Conservation (phyloP, 805 yeast genomes). For the Pichia pseudocactophila region DNA sequence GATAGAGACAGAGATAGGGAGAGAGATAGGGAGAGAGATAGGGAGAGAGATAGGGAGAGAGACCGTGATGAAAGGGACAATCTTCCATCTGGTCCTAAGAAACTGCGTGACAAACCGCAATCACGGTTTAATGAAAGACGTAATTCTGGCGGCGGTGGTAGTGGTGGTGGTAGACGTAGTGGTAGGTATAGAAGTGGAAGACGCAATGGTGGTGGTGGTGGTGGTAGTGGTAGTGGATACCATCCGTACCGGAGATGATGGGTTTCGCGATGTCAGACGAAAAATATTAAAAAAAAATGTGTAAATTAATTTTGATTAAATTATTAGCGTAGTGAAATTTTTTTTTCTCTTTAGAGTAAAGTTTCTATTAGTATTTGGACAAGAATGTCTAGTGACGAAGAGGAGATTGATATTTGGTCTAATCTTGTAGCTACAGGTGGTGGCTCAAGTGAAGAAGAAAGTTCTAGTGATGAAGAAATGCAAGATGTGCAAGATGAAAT, state of each 20-base stretch:
- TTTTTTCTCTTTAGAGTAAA: background rate
- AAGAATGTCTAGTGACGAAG: constrained; percentile 16
- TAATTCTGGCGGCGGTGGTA: constrained; percentile 8
- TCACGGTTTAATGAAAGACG: constrained; percentile 12
- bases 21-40: too few relatives aligned
- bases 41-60: too few relatives aligned
- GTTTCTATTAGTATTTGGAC: constrained; percentile 6
- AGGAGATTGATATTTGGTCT: constrained; percentile 53
- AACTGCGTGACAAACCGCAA: constrained; percentile 16
- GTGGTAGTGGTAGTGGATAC: constrained; percentile 21
- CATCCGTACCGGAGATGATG: constrained; percentile 25
- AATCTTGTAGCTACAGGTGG: constrained; percentile 40
- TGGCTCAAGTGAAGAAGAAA: constrained; percentile 6
- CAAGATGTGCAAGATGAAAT: constrained; percentile 44
- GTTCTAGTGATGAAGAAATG: constrained; percentile 11
- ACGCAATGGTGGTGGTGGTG: constrained; percentile 11
- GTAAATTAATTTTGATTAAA: too few relatives aligned
- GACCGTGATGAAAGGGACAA: constrained; percentile 7
- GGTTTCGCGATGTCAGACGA: too few relatives aligned
- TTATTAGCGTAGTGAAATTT: too few relatives aligned
- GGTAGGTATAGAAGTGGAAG: constrained; percentile 18
- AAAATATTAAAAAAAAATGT: background rate
- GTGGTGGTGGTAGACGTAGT: constrained; percentile 17
- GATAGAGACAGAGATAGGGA: background rate
- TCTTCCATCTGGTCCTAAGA: constrained; percentile 29